Evolutionary conservation across 306 rosid genomes (phyloP), one percentile per base, ranked within the genome.

Genomic region (Vigna reflexopilosa): DNA sequence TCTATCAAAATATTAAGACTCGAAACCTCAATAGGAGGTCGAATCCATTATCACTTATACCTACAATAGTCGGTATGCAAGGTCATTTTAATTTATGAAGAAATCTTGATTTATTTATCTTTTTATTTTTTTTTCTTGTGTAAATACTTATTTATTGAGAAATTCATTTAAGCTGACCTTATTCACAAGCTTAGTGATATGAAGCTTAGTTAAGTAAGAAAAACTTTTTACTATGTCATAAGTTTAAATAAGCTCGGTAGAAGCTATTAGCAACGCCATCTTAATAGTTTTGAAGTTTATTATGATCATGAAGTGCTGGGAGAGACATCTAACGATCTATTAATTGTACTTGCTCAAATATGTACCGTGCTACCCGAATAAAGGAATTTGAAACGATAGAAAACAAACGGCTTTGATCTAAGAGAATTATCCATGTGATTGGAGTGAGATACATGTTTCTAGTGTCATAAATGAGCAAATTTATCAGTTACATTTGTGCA

Each of bases 231-330:
- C 15, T 6, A 30, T 8, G 4, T 62, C 68, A 16, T 5, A 16
- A 9, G 66, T 59, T 14, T 59, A 59, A 13, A 57, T 57, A 11
- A 57, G n/a, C 7, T 24, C 2, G 10, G 36, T 34, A n/a, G 26
- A 32, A 63, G 24, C 22, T 63, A n/a, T 63, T 63, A n/a, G 14
- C 9, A 63, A 3, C 20, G 42, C 8, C 28, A 16, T 8, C 6
- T 24, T 44, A 20, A 51, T 54, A 48, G 20, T 76, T 34, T 81
- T 57, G 26, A 62, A 12, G 52, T 58, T 67, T 47, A 62, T n/a
- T 40, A 15, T 50, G 58, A 57, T 59, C 59, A 45, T 12, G 13
- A 30, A 72, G 54, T 65, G 75, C 22, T 54, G 30, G 42, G 58
- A 8, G 50, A 65, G 61, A 22, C 75, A 56, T 56, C 17, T 15